These are phyloP conservation scores for Fonsecaea pugnacius DNA, from an alignment of 2,329 filamentous ascomycete genomes.

Conservation along the genomic window DNA sequence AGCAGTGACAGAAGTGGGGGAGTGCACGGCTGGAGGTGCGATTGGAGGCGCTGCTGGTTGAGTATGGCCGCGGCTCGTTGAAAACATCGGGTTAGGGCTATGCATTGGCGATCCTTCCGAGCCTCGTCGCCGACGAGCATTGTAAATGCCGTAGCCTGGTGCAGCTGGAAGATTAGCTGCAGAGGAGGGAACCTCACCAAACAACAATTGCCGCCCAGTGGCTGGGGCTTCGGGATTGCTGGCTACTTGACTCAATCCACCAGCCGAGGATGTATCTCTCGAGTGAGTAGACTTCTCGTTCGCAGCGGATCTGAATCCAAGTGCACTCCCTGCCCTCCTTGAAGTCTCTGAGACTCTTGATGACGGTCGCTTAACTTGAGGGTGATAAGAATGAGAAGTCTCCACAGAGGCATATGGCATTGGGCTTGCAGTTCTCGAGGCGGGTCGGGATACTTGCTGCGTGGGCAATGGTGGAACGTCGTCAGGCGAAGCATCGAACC, in stretches of 20 bases:
- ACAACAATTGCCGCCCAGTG: constrained; percentile 62
- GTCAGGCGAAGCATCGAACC: constrained; percentile 67
- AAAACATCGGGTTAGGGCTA: constrained; percentile 52
- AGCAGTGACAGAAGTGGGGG: not conserved
- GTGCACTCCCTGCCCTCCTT: constrained; percentile 17
- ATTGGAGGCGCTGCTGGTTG: constrained; percentile 6
- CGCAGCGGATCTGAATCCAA: constrained; percentile 8
- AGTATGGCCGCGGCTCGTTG: constrained; percentile 20
- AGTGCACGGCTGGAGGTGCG: constrained; percentile 1
- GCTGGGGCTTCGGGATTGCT: constrained; percentile 29
- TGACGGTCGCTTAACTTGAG: constrained; percentile 8
- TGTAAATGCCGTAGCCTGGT: constrained; percentile 64
- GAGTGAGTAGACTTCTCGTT: constrained; percentile 5
- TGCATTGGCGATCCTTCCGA: constrained; percentile 70
- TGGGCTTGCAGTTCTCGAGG: constrained; percentile 46
- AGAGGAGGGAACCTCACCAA: constrained; percentile 73
- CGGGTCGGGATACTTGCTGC: constrained; percentile 40
- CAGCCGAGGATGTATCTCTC: constrained; percentile 8
- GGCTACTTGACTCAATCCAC: constrained; percentile 12
- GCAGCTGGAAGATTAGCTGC: constrained; percentile 42
- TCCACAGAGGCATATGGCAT: constrained; percentile 27
- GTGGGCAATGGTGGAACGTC: constrained; percentile 50
- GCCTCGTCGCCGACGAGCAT: constrained; percentile 61
- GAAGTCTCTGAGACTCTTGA: constrained; percentile 11
- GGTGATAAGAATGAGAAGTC: constrained; percentile 20